Conservation (phyloP, 352 stramenopile species). For the Phytophthora sojae region DNA sequence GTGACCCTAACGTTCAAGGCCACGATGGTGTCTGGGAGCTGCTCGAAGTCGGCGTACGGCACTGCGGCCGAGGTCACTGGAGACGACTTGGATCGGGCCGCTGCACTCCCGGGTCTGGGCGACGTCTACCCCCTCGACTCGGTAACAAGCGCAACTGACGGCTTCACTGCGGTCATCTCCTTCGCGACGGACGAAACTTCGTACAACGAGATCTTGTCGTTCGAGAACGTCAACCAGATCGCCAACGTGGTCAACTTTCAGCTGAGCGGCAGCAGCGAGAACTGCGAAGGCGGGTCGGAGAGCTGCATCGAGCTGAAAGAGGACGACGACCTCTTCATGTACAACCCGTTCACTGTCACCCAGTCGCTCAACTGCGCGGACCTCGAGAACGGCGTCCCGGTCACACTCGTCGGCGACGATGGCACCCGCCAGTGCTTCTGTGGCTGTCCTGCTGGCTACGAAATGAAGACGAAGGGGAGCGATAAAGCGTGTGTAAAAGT, state of each 20-base stretch:
- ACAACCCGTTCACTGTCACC: conserved; percentile 63
- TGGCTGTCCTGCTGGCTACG: conserved; percentile 52
- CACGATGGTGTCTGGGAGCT: conserved; percentile 45
- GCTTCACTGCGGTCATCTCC: conserved; percentile 41
- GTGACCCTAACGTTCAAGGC: conserved; percentile 38
- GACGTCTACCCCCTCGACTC: conserved; percentile 34
- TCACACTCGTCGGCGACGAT: conserved; percentile 47
- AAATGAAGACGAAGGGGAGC: conserved; percentile 31
- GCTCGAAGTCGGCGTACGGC: conserved; percentile 21
- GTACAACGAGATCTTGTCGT: conserved; percentile 43
- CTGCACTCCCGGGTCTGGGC: conserved; percentile 37
- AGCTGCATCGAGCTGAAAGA: conserved; percentile 49
- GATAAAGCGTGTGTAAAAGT: conserved; percentile 38
- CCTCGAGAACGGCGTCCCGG: conserved; percentile 51
- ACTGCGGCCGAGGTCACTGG: conserved; percentile 17
- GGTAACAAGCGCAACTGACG: conserved; percentile 1
- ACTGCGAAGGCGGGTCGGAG: conserved; percentile 28
- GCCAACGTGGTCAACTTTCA: conserved; percentile 53
- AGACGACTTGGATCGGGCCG: conserved; percentile 35
- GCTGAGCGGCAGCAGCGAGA: conserved; percentile 13
- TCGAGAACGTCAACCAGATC: conserved; percentile 36
- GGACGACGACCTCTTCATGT: conserved; percentile 62
- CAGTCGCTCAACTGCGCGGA: conserved; percentile 46
- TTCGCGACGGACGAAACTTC: conserved; percentile 48
- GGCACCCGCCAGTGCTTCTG: conserved; percentile 62